Evolutionary conservation across 2,329 filamentous ascomycete genomes (phyloP), one percentile per base, ranked within the genome.

Genomic region (Thermochaetoides dissita): DNA sequence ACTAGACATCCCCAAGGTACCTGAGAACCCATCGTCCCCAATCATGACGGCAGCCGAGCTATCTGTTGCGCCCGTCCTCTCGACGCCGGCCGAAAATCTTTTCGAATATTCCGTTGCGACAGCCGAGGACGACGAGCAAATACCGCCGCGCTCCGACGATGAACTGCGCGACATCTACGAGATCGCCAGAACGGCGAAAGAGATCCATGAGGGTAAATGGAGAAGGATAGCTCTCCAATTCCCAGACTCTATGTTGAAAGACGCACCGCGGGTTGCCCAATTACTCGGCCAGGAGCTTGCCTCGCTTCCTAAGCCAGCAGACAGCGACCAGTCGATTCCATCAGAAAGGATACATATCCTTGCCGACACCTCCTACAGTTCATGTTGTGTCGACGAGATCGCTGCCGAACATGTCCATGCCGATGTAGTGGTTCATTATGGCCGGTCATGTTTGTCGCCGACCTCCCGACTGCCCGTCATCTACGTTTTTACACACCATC

Each of bases 341-440:
- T 5, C 17, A 24, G 55, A 56, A 30, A 57, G 69, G 47, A 68
- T 96, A 40, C 94, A 84, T 53, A 88, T 98, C 46, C 68, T 98
- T 11, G 91, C 82, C 30, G 91, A 98, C 60, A 96, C 91, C 2
- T 95, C 89, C 2, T 98, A 96, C 62, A 93, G 91, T 46, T 81
- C 89, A 0, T 98, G 91, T 63, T 98, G 91, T 56, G 88, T 96
- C 11, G 91, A 98, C 56, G 91, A 98, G 64, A 81, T 96, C 34
- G 91, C 91, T 0, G 91, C 91, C 2, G 88, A 98, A 59, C 91
- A 98, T 59, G 82, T 86, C 10, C 74, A 86, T 54, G 88, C 91
- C 6, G 82, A 96, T 47, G 84, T 87, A 0, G 84, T 96, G 1
- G 81, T 98, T 10, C 91, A 98, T 59, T 98, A 96, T 54, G 91